Base-by-base conservation (phyloP, 2,329 filamentous ascomycete genomes). In the Stemphylium beticola region DNA sequence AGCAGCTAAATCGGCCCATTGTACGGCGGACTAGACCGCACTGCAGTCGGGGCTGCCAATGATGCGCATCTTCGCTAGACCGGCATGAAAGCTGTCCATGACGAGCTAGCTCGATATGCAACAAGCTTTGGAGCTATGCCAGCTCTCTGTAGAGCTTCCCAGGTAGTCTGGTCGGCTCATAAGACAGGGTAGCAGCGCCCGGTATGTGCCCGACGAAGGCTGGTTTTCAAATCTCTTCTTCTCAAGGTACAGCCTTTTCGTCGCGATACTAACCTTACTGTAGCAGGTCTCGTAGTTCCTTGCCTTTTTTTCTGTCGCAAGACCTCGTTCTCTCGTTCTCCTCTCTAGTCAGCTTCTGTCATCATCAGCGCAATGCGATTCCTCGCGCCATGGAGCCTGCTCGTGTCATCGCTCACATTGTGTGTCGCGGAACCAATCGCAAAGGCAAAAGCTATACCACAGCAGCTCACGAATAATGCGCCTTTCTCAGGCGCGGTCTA, bases 401-500 rank as follows among this genome's bases (percentile, higher is more conserved):
- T 58, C 39, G 41, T 56, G 29, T 49, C 61, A 29, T 43, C 60
- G 37, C 44, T 69, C 12, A 43, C 57, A 9, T 26, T 63, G 11
- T 64, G 57, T 53, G 29, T 58, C 20, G 68, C 71, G 31, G 58
- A 57, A 36, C 68, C 69, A 31, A 60, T 66, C 49, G 60, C 71
- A 51, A 62, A 46, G 20, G 66, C 69, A 37, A 64, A 69, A 36
- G 60, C 70, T 54, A 38, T 63, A 24, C 60, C 72, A 2, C 72
- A 73, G 47, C 53, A 61, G 12, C 62, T 71, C 18, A 65, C 65
- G 2, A 73, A 75, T 41, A 74, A 77, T 56, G 74, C 74, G 12
- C 74, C 75, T 0, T 77, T 77, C 50, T 74, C 71, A 22, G 75
- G 74, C 49, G 75, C 74, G 3, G 67, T 77, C 31, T 77, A 76